Evolutionary conservation across 495 filamentous ascomycete genomes (phyloP).

Genomic region (Penicillium maclennaniae): DNA sequence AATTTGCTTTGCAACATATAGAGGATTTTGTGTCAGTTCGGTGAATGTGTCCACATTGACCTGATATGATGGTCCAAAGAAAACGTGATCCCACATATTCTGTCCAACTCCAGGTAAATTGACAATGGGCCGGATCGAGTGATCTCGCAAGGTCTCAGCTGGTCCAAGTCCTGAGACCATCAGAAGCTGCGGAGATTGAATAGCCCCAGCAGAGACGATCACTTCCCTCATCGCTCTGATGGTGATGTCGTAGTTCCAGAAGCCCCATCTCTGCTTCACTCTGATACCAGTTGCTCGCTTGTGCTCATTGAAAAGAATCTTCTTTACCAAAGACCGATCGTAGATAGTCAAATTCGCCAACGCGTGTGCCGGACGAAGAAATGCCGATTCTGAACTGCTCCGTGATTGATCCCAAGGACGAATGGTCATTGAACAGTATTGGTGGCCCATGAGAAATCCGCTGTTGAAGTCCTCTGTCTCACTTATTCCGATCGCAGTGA

Average conservation of each 20-base stretch:
- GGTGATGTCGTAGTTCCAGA: slow-evolving; percentile 2
- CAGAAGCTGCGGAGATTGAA: slow-evolving; percentile 15
- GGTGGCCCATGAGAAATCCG: slow-evolving; percentile 34
- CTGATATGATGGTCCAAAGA: slow-evolving; percentile 19
- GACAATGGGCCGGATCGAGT: slow-evolving; percentile 37
- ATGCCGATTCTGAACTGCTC: slow-evolving; percentile 38
- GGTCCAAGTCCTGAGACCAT: slow-evolving; percentile 45
- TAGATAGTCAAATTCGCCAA: slow-evolving; percentile 24
- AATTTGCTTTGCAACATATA: slow-evolving; percentile 7
- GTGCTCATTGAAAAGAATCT: slow-evolving; percentile 19
- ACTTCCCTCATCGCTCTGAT: slow-evolving; percentile 12
- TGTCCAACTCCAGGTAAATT: slow-evolving; percentile 48
- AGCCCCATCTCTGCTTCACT: neutral
- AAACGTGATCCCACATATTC: slow-evolving; percentile 42
- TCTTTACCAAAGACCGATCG: slow-evolving; percentile 17
- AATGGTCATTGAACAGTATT: slow-evolving; percentile 37
- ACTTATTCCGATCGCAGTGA: slow-evolving; percentile 25
- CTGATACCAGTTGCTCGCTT: slow-evolving; percentile 23
- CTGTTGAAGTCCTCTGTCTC: slow-evolving; percentile 28
- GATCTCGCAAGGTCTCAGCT: slow-evolving; percentile 24
- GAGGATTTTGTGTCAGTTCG: slow-evolving; percentile 14
- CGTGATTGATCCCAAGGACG: slow-evolving; percentile 26
- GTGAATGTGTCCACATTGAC: slow-evolving; percentile 34
- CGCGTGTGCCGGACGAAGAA: slow-evolving; percentile 18
- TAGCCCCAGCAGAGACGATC: slow-evolving; percentile 12